Base-by-base conservation (phyloP, 2,329 filamentous ascomycete genomes). In the Pseudogymnoascus sp. region DNA sequence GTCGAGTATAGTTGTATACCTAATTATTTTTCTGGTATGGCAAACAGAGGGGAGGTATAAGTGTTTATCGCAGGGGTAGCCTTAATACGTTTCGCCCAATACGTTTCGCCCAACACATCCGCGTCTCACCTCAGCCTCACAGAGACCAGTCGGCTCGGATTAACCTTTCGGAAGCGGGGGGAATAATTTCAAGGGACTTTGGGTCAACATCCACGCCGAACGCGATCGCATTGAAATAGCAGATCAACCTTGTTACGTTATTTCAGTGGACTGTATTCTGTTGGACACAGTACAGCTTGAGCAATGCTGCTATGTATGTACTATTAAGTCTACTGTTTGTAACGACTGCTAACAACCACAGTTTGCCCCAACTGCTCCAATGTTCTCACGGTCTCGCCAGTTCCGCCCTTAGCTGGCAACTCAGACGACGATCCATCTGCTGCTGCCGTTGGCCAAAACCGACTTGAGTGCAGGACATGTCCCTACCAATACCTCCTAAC, bases 401-500 rank as follows among this genome's bases (percentile, higher is more conserved):
- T 63, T 60, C 70, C 72, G 65, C 72, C 77, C 5, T 75, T 77
- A 6, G 68, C 73, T 37, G 73, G 71, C 31, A 70, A 74, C 61
- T 67, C 68, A 37, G 60, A 67, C 42, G 59, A 67, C 42, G 59
- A 61, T 8, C 59, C 59, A 61, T n/a, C 59, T 42, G 68, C 74
- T 19, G 70, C 73, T 64, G 69, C 68, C 61, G 71, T 70, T 4
- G 78, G 76, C 65, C 75, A 77, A 53, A 97, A 97, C 80, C 88
- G 92, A 64, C 91, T 97, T 76, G 91, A 96, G 77, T 99, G 95
- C 79, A 90, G 91, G 64, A 96, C 92, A 64, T 99, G 95, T 71
- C 93, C 95, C 3, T 99, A 96, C 79, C 87, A 96, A 75, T 92
- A 91, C 76, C 80, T 89, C 64, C 87, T 97, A 72, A 86, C 87